A percentile compares a stretch with the other conserved stretches of the same genome.
phyloP scores from a whole-genome alignment of 164 flowering plant species.

The Berberis vulgaris region DNA sequence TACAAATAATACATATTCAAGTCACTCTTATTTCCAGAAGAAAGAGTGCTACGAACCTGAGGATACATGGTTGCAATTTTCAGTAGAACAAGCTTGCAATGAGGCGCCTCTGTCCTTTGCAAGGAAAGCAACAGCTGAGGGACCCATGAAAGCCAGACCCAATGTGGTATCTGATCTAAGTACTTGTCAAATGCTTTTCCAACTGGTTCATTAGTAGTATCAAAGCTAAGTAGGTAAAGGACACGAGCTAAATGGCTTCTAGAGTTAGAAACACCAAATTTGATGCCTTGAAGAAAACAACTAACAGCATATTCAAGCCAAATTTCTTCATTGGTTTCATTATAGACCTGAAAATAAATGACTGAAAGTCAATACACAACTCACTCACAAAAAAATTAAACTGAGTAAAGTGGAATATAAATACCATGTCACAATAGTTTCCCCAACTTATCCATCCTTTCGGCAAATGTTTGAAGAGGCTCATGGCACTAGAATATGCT shows the following conservation, averaged over 20 bases:
- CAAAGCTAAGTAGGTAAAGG: constrained; percentile 90
- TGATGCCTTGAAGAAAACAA: constrained; percentile 97
- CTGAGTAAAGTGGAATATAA: constrained; percentile 4
- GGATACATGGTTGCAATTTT: constrained; percentile 88
- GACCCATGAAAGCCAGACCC: constrained; percentile 99
- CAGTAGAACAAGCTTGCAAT: constrained; percentile 80
- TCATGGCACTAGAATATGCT: constrained; percentile 81
- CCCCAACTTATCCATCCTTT: constrained; percentile 99
- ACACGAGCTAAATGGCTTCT: constrained; percentile 94
- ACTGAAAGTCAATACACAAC: constrained; percentile 4
- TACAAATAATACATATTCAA: not conserved
- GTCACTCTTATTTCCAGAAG: not conserved
- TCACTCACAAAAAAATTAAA: not conserved
- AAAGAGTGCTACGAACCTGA: constrained; percentile 43
- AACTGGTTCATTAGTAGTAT: constrained; percentile 77
- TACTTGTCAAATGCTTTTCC: constrained; percentile 91
- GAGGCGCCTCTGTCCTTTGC: constrained; percentile 92
- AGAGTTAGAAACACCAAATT: constrained; percentile 86
- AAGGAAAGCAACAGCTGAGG: constrained; percentile 92
- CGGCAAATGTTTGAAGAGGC: constrained; percentile 81
- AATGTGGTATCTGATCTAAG: constrained; percentile 86
- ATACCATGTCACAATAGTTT: constrained; percentile 97
- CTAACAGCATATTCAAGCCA: constrained; percentile 98
- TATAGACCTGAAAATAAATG: constrained; percentile 56
- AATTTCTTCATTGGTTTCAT: constrained; percentile 75